Evolutionary conservation across 805 yeast species (phyloP), one percentile per base, ranked within the genome.

Genomic region (Henningerozyma blattae): DNA sequence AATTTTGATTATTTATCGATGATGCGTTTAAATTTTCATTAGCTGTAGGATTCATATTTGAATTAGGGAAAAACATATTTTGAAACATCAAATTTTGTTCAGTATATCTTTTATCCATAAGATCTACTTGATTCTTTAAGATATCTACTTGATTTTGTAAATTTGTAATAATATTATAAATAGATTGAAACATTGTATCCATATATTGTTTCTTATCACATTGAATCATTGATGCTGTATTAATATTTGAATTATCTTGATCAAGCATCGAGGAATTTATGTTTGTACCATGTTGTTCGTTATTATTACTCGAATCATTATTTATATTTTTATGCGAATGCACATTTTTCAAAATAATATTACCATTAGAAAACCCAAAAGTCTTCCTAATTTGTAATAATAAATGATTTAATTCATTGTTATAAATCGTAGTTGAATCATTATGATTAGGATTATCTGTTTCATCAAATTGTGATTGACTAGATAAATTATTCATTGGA

Each of bases 331-430:
- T n/a, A 27, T 27, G 17, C 5, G 7, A 6, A 9, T 16, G 17
- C 7, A n/a, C 7, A 5, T 27, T 14, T 37, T 40, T 39, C 15
- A 47, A 30, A n/a, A 45, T 33, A 18, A 48, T 42, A 25, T 43
- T 46, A 10, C 51, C 51, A 31, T 47, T 46, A 19, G 40, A 36
- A 22, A 42, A 41, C 2, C 35, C 39, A 26, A 46, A 48, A 1
- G 42, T 36, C 14, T 43, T 36, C 14, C 35, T 27, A n/a, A 47
- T 27, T 27, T 43, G 40, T 14, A 42, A 10, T n/a, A 45, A 33
- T 18, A 41, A 30, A 18, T 19, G 34, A n/a, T 39, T 32, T 15
- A 43, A 30, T 28, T 42, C 41, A 16, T 37, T 35, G 8, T 19
- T 14, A 18, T 24, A 18, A 22, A 28, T 27, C 10, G n/a, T 17